phyloP scores from a whole-genome alignment of 2,329 filamentous ascomycete genomes.

The Claviceps citrina region DNA sequence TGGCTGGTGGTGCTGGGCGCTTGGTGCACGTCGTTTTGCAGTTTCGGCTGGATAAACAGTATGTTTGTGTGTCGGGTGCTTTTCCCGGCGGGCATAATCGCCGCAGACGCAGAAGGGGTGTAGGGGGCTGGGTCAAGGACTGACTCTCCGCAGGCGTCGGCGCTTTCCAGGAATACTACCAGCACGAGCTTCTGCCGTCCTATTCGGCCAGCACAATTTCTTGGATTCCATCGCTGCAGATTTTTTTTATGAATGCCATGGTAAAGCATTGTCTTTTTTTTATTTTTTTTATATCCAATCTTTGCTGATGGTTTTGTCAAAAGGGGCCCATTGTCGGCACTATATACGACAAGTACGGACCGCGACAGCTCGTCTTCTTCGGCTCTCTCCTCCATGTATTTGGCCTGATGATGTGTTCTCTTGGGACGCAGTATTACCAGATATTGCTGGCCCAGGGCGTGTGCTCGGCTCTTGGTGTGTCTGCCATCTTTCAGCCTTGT shows the following conservation, averaged over 20 bases:
- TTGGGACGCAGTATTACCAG: constrained; percentile 23
- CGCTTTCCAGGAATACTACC: constrained; percentile 39
- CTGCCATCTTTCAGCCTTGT: constrained; percentile 15
- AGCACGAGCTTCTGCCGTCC: constrained; percentile 23
- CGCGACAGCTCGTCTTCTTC: constrained; percentile 32
- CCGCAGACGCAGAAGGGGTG: too few relatives aligned
- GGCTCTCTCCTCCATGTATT: constrained; percentile 39
- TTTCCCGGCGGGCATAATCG: too few relatives aligned
- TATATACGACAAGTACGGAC: constrained; percentile 44
- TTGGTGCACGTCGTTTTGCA: constrained; percentile 19
- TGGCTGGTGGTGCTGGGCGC: constrained; percentile 18
- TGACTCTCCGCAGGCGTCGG: constrained; percentile 17
- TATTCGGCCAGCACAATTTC: constrained; percentile 35
- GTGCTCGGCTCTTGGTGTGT: constrained; percentile 16
- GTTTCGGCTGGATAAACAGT: constrained; percentile 18
- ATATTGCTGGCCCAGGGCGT: constrained; percentile 20
- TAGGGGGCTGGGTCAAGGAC: too few relatives aligned
- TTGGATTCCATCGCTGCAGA: constrained; percentile 40
- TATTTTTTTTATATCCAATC: not conserved
- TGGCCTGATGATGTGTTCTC: constrained; percentile 42
- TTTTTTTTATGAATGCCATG: constrained; percentile 32
- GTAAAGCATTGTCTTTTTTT: not conserved
- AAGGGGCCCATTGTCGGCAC: constrained; percentile 40
- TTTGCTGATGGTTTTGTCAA: not conserved
- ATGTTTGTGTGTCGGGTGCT: too few relatives aligned